Evolutionary conservation across 768 basidiomycete genomes (phyloP), one percentile per base, ranked within the genome.

Genomic region (Russula ochroleuca): DNA sequence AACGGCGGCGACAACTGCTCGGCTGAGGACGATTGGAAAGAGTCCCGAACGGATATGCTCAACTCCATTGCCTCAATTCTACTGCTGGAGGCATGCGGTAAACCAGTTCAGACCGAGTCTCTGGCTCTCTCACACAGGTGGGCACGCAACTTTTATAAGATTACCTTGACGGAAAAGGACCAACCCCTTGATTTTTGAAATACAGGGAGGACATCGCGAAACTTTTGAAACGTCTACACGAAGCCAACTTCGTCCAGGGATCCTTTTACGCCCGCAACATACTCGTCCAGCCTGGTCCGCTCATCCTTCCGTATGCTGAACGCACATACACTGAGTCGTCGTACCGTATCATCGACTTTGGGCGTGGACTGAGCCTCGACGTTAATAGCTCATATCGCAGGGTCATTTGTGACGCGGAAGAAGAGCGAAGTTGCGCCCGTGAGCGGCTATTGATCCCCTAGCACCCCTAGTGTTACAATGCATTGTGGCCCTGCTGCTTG

Each of bases 261-360:
- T 83, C 81, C 0, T 62, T 78, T 37, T 75, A 72, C 61, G 58
- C 68, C 8, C 77, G 78, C 35, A 83, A 83, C 67, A 72, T 81
- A 51, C 69, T 82, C 35, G 68, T 75, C 19, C 81, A 83, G 58
- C 69, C 68, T 0, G 80, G 81, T 3, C 78, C 77, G 25, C 73
- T 79, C 48, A 73, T 72, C 9, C 64, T 66, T n/a, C 72, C 73
- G 2, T 75, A 71, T 0, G 23, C n/a, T 14, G 33, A 65, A 53
- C 75, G 78, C 15, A 72, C 74, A 14, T 8, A 65, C 35, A 19
- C 61, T 8, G 45, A 62, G 1, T 76, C 77, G 10, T 76, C 74
- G 56, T 83, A 81, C 67, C 77, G 82, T 25, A 56, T 83, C 64
- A 81, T 83, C 58, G 82, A 83, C 67, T 81, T 82, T 43, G 82